Percentiles rank a stretch among this genome's conserved stretches.
These are phyloP conservation scores for Penicillium expansum DNA, from an alignment of 2,329 filamentous ascomycete genomes.

Conservation along the genomic window DNA sequence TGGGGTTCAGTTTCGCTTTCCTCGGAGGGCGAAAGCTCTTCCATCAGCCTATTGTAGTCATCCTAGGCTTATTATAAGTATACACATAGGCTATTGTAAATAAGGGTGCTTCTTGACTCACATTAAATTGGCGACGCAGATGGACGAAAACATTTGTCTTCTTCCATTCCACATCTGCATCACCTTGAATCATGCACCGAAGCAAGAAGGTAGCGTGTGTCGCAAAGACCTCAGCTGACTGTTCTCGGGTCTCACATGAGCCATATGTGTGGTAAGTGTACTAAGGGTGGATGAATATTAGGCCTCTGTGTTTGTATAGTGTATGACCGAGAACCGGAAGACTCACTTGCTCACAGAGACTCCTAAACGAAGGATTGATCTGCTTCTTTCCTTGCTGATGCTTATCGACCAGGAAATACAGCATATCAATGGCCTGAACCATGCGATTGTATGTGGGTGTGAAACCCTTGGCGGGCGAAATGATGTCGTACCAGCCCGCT, in stretches of 20 bases:
- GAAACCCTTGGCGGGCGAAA: constrained; percentile 52
- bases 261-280: constrained; percentile 44
- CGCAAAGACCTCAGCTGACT: constrained; percentile 48
- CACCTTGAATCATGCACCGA: constrained; percentile 46
- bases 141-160: constrained; percentile 45
- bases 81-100: background rate
- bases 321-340: background rate
- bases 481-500: constrained; percentile 61
- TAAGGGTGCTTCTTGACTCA: constrained; percentile 20
- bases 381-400: constrained; percentile 44
- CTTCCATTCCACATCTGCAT: constrained; percentile 46
- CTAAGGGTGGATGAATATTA: constrained; percentile 21
- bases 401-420: constrained; percentile 62
- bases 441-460: constrained; percentile 54
- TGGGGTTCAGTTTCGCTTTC: constrained; percentile 17
- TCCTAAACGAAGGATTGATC: constrained; percentile 38
- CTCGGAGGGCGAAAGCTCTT: constrained; percentile 24
- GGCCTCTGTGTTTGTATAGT: background rate
- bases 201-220: constrained; percentile 48
- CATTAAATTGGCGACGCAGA: constrained; percentile 44
- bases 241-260: constrained; percentile 44
- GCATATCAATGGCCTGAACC: constrained; percentile 56
- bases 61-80: constrained; percentile 25
- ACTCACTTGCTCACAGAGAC: constrained; percentile 42
- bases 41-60: constrained; percentile 33